Evolutionary conservation across 306 rosid species (phyloP).

Genomic region (Castanopsis chinensis): DNA sequence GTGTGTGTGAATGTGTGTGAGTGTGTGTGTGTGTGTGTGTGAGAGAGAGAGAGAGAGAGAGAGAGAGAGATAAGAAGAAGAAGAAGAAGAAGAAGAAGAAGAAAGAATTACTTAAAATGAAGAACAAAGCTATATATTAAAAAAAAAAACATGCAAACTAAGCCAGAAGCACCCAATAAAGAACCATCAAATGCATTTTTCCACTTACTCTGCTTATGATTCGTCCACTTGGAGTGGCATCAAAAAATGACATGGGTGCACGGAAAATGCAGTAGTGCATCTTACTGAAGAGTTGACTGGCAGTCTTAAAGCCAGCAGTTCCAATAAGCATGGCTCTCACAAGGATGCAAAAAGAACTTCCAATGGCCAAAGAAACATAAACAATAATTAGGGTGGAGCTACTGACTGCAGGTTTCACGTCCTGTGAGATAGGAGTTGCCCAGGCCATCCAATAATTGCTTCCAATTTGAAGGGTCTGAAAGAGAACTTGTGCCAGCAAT

Average conservation of each 20-base stretch:
- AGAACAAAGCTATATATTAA: not conserved
- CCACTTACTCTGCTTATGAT: conserved; percentile 47
- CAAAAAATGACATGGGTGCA: no score
- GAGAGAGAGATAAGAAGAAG: no score
- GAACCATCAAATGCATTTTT: not conserved
- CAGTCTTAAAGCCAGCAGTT: conserved; percentile 65
- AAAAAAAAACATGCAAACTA: not conserved
- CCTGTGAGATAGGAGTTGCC: no score
- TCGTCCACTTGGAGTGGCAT: not conserved
- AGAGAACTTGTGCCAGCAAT: no score
- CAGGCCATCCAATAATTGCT: no score
- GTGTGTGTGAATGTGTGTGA: no score
- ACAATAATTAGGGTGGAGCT: conserved; percentile 15
- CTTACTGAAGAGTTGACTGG: conserved; percentile 51
- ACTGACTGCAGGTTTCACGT: no score
- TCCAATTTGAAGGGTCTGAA: no score
- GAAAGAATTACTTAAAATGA: not conserved
- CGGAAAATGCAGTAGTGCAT: no score
- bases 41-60: no score
- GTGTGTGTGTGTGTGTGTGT: no score
- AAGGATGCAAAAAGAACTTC: conserved; percentile 57
- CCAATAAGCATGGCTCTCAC: conserved; percentile 37
- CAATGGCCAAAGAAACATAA: conserved; percentile 60
- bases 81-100: not conserved
- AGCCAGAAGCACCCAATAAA: not conserved